A percentile compares a stretch with the other conserved stretches of the same genome.
Conservation (phyloP, 2,329 filamentous ascomycete species). For the Ilyonectria mors-panacis region DNA sequence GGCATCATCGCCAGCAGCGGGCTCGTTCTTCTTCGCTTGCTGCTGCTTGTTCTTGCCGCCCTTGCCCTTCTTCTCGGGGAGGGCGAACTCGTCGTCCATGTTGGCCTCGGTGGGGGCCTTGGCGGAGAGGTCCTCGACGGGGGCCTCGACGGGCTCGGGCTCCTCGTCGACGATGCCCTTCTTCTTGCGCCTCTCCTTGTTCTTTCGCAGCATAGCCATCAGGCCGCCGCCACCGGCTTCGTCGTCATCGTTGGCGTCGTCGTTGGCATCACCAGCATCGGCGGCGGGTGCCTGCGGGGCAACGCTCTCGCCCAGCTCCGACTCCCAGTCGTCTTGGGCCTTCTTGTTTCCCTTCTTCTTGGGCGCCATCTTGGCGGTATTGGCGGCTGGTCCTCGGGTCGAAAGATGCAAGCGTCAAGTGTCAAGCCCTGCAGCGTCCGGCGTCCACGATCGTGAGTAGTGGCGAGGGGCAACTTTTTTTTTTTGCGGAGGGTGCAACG, state of each 20-base stretch:
- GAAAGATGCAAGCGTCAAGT: constrained; percentile 38
- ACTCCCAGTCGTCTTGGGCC: constrained; percentile 93
- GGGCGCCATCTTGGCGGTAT: constrained; percentile 79
- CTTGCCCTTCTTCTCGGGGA: constrained; percentile 83
- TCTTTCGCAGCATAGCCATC: constrained; percentile 86
- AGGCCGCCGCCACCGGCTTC: constrained; percentile 75
- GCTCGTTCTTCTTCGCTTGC: constrained; percentile 59
- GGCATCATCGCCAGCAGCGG: constrained; percentile 66
- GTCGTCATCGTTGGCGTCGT: constrained; percentile 67
- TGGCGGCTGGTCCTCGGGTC: constrained; percentile 30
- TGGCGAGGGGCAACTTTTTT: constrained; percentile 37
- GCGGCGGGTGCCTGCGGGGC: constrained; percentile 69
- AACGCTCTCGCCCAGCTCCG: constrained; percentile 86
- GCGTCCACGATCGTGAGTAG: constrained; percentile 39
- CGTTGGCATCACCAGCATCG: constrained; percentile 62
- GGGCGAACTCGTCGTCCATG: constrained; percentile 87
- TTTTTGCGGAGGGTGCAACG: constrained; percentile 10
- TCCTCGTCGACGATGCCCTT: constrained; percentile 81
- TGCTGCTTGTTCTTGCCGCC: constrained; percentile 64
- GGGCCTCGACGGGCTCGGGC: constrained; percentile 59
- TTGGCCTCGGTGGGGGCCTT: constrained; percentile 87
- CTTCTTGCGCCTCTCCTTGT: constrained; percentile 90
- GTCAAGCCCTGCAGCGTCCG: constrained; percentile 22
- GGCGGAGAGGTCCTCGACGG: constrained; percentile 72
- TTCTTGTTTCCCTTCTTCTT: constrained; percentile 94